Evolutionary conservation across 345 rosid species (phyloP), one percentile per base, ranked within the genome.

Genomic region (Lenwebbia sp.): DNA sequence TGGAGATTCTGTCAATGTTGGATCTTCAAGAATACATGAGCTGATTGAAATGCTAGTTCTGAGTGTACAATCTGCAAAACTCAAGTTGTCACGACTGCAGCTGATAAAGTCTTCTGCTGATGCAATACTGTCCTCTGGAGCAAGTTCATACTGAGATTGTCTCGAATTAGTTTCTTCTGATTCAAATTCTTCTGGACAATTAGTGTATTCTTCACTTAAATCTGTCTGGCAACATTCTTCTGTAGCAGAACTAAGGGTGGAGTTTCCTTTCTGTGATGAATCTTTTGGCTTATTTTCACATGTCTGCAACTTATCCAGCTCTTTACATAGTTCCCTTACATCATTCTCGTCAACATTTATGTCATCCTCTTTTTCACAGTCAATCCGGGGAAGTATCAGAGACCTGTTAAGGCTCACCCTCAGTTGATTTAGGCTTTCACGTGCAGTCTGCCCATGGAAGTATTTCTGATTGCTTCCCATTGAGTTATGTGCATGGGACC

Each of bases 391-490:
- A 52, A 96, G 90, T 83, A 97, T 91, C 88, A 97, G 88, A 82
- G 99, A 96, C 86, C 99, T 95, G 89, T 97, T 97, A 87, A 97
- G 96, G 92, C 99, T 95, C 86, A 94, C 92, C 91, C 99, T 93
- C 88, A 96, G 90, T 76, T 94, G 98, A 85, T 95, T 96, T 91
- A 95, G 90, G 94, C 94, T 95, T 75, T 93, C 97, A 5, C 99
- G 93, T 83, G 91, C 96, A 87, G 90, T 94, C 76, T 53, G 87
- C 86, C 92, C 95, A 33, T 89, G 88, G 21, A 94, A 91, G 85
- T 90, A 87, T 85, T 92, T 92, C 50, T 88, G 89, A 91, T 84
- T 93, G 75, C 89, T 90, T 89, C 92, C 91, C 86, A 87, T 90
- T 49, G 93, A 85, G 84, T 89, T 90, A 86, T 87, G 84, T 47